These are phyloP conservation scores for Fusarium luffae DNA, from an alignment of 2,329 filamentous ascomycete species.

Conservation along the genomic window DNA sequence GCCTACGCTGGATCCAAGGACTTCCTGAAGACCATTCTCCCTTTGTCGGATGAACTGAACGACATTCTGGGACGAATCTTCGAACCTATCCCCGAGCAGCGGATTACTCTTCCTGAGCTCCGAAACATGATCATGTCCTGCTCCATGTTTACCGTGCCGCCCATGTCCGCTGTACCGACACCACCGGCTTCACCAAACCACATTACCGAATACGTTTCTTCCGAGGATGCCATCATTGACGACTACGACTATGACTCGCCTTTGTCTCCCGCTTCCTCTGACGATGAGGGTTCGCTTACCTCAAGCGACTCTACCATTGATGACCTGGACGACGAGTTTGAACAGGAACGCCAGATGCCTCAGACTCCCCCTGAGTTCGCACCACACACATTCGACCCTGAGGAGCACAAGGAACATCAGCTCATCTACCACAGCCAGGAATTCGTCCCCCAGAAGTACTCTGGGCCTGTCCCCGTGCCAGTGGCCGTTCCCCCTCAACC, in stretches of 20 bases:
- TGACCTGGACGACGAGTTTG: constrained; percentile 62
- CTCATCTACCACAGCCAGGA: constrained; percentile 58
- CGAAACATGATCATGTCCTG: constrained; percentile 81
- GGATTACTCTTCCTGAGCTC: constrained; percentile 85
- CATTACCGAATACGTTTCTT: constrained; percentile 58
- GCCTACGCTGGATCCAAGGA: constrained; percentile 86
- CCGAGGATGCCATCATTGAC: constrained; percentile 58
- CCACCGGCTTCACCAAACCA: constrained; percentile 58
- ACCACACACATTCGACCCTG: constrained; percentile 59
- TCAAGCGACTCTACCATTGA: constrained; percentile 66
- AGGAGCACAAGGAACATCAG: constrained; percentile 55
- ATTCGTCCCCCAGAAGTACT: constrained; percentile 59
- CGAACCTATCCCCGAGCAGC: constrained; percentile 81
- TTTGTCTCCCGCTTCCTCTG: constrained; percentile 64
- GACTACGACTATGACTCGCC: constrained; percentile 59
- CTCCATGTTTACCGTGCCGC: constrained; percentile 73
- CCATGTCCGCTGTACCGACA: constrained; percentile 50
- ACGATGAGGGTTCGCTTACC: constrained; percentile 66
- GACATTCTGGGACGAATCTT: constrained; percentile 89
- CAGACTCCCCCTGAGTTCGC: constrained; percentile 55
- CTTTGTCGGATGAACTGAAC: constrained; percentile 89
- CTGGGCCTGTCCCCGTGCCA: constrained; percentile 51
- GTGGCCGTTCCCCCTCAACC: constrained; percentile 43
- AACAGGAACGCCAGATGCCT: constrained; percentile 56
- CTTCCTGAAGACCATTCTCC: constrained; percentile 93